A percentile compares a stretch with the other conserved stretches of the same genome.
These are phyloP conservation scores for Ajuga chamaepitys DNA, from an alignment of 257 asterid genomes.

Conservation along the genomic window DNA sequence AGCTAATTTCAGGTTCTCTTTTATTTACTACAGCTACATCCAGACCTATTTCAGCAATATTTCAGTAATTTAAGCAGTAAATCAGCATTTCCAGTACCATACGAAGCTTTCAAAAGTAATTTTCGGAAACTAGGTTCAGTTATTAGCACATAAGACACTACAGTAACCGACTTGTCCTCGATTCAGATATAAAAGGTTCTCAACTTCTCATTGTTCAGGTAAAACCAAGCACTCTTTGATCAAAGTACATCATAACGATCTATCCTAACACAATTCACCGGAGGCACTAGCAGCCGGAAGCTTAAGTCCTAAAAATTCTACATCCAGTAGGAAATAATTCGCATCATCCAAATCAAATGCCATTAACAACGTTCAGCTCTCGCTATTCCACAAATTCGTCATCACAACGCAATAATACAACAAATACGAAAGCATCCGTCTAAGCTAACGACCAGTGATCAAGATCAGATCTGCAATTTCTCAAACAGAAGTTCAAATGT, in stretches of 20 bases:
- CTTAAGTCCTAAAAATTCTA: constrained; percentile 4
- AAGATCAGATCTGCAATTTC: constrained; percentile 34
- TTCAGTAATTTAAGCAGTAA: neutral
- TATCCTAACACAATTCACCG: neutral
- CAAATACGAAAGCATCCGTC: neutral
- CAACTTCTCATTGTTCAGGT: neutral
- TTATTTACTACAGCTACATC: no score
- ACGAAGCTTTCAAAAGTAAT: no score
- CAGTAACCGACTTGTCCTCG: neutral
- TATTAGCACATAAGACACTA: neutral
- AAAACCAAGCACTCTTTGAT: neutral
- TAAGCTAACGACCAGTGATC: constrained; percentile 7
- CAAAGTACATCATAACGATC: neutral
- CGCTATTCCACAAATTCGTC: constrained; percentile 3
- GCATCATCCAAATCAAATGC: constrained; percentile 2
- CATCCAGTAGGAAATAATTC: neutral
- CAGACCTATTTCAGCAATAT: neutral
- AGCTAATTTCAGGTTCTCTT: neutral
- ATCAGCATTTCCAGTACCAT: neutral
- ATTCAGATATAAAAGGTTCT: neutral
- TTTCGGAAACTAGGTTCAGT: neutral
- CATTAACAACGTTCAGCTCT: no score
- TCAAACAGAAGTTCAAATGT: neutral
- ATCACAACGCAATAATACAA: constrained; percentile 4
- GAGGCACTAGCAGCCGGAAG: constrained; percentile 1